Base-by-base conservation (phyloP, 2,329 filamentous ascomycete genomes). In the Fusarium globosum region DNA sequence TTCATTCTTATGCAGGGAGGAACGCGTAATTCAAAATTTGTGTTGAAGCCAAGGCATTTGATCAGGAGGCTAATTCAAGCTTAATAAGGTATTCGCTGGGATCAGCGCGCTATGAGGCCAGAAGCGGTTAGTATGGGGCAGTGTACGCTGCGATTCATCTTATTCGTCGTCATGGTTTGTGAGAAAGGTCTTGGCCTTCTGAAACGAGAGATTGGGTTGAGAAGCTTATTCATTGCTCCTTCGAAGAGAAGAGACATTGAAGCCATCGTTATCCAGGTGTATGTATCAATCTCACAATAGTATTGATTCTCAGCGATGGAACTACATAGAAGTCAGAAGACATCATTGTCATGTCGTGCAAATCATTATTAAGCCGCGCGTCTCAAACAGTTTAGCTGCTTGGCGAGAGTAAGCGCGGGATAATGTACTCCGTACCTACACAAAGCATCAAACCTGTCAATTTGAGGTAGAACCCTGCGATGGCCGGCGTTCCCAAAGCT, bases 401-500 rank as follows among this genome's bases (percentile, higher is more conserved):
- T 11, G 16, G 11, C 16, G 30, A 39, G 16, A n/a, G 33, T 30
- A 49, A 62, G 62, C 57, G 39, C n/a, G 26, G 62, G 61, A n/a
- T 41, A 28, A 46, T 15, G 13, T 10, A n/a, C n/a, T n/a, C n/a
- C n/a, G n/a, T n/a, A 41, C 13, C 21, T 26, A 8, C 46, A 35
- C 15, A 15, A 28, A 23, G 16, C 21, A 38, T 7, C 15, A 41
- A n/a, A 15, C n/a, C 38, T 30, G 13, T n/a, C 36, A 30, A 20
- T 38, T 38, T 55, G 30, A 42, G 42, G 42, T 4, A 43, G 36
- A 57, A 43, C 42, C 43, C 23, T 26, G 49, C 60, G 45, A 61
- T 70, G 68, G 68, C 68, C 2, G 68, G 68, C 2, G 68, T 70
- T 7, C 68, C 68, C 2, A 56, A 45, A 4, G 61, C 53, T 4